Evolutionary conservation across 2,329 filamentous ascomycete genomes (phyloP).

Genomic region (Cadophora sp.): DNA sequence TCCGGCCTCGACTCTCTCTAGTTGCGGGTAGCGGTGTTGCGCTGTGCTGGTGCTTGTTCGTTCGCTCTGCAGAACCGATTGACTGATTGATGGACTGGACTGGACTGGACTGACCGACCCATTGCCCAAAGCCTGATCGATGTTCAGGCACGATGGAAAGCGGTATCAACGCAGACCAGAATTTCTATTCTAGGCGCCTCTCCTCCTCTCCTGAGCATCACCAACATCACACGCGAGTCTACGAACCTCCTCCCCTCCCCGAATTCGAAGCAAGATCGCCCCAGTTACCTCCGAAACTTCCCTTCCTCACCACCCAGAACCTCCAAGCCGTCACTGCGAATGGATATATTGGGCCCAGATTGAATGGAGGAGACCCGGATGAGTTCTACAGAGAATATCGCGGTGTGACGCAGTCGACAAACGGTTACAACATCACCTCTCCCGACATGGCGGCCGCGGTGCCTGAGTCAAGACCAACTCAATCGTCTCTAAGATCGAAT

Average conservation of each 20-base stretch:
- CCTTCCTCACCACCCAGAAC: constrained; percentile 41
- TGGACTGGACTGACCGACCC: background rate
- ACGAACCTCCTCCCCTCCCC: constrained; percentile 37
- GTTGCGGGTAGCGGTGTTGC: constrained; percentile 12
- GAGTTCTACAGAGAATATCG: constrained; percentile 58
- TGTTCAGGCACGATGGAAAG: constrained; percentile 45
- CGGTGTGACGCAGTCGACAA: constrained; percentile 43
- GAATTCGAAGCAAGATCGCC: constrained; percentile 35
- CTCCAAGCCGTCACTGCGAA: constrained; percentile 37
- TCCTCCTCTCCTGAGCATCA: constrained; percentile 32
- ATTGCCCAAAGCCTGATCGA: constrained; percentile 35
- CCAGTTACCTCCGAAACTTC: constrained; percentile 39
- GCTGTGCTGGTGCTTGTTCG: background rate
- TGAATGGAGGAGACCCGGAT: constrained; percentile 48
- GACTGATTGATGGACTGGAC: background rate
- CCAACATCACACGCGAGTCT: constrained; percentile 32
- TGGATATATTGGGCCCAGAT: constrained; percentile 34
- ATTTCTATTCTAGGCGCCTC: constrained; percentile 43
- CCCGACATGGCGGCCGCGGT: constrained; percentile 43
- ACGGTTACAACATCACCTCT: constrained; percentile 32
- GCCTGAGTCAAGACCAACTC: constrained; percentile 50
- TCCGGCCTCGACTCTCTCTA: background rate
- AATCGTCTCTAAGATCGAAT: constrained; percentile 55
- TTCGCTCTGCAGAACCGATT: constrained; percentile 1
- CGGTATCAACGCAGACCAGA: constrained; percentile 45